Conservation (phyloP, 208 protist species). For the Naegleria lovaniensis region DNA sequence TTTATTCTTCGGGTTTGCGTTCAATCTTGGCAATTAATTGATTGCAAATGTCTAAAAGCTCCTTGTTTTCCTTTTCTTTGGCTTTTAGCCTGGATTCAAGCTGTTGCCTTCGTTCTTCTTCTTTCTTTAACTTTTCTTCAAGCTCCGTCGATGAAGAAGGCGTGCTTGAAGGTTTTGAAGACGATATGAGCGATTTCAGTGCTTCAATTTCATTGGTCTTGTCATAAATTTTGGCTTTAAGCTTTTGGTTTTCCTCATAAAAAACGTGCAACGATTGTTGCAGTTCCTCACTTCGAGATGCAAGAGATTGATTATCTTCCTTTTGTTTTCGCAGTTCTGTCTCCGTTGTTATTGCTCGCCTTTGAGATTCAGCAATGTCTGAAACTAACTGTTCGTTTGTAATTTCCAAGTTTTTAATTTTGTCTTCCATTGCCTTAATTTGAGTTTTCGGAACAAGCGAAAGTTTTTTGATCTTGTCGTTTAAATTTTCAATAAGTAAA, state of each 20-base stretch:
- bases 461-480: background rate
- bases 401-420: background rate
- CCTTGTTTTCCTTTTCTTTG: constrained; percentile 12
- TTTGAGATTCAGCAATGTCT: background rate
- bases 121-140: background rate
- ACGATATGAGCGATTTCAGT: background rate
- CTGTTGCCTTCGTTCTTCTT: background rate
- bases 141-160: background rate
- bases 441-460: background rate
- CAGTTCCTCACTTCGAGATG: background rate
- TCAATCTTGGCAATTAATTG: background rate
- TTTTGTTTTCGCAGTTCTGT: background rate
- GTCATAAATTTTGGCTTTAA: constrained; percentile 3
- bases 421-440: background rate
- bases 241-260: constrained; percentile 11
- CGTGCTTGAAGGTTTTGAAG: background rate
- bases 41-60: background rate
- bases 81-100: background rate
- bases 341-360: background rate
- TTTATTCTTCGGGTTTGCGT: background rate
- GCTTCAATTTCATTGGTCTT: background rate
- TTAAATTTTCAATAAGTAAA: background rate
- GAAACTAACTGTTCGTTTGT: background rate
- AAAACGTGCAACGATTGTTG: background rate
- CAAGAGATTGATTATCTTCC: background rate